These are phyloP conservation scores for Mortierella sp. DNA, from an alignment of 371 early-diverging fungal species.

Conservation along the genomic window DNA sequence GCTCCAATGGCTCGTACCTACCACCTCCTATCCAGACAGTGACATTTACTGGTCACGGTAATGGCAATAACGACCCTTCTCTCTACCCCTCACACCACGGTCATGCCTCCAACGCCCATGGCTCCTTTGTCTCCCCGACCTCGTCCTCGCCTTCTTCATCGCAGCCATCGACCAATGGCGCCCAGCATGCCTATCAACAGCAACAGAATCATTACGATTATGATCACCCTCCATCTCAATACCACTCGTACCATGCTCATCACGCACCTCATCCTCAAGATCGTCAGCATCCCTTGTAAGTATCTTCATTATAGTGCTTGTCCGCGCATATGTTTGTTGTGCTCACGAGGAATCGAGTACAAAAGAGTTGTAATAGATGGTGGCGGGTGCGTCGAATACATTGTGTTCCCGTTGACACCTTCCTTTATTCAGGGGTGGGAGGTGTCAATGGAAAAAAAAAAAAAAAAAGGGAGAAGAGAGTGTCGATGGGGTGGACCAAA, in stretches of 20 bases:
- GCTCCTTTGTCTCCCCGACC: conserved; percentile 30
- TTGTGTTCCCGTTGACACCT: conserved; percentile 4
- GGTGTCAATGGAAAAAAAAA: neutral
- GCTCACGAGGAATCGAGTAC: conserved; percentile 11
- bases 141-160: conserved; percentile 21
- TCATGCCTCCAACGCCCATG: conserved; percentile 17
- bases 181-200: conserved; percentile 18
- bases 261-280: conserved; percentile 34
- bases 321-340: conserved; percentile 3
- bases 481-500: neutral
- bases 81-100: conserved; percentile 17
- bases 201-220: conserved; percentile 28
- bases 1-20: conserved; percentile 27
- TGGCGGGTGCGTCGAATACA: conserved; percentile 4
- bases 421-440: conserved; percentile 19
- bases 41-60: conserved; percentile 11
- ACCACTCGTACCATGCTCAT: conserved; percentile 27
- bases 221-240: conserved; percentile 33
- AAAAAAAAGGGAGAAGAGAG: conserved; percentile 3
- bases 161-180: conserved; percentile 24
- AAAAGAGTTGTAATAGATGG: neutral
- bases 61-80: conserved; percentile 15
- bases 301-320: conserved; percentile 1
- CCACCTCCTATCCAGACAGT: conserved; percentile 40
- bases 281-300: conserved; percentile 49